Evolutionary conservation across 345 rosid genomes (phyloP).

Genomic region (Gossypium arboreum): DNA sequence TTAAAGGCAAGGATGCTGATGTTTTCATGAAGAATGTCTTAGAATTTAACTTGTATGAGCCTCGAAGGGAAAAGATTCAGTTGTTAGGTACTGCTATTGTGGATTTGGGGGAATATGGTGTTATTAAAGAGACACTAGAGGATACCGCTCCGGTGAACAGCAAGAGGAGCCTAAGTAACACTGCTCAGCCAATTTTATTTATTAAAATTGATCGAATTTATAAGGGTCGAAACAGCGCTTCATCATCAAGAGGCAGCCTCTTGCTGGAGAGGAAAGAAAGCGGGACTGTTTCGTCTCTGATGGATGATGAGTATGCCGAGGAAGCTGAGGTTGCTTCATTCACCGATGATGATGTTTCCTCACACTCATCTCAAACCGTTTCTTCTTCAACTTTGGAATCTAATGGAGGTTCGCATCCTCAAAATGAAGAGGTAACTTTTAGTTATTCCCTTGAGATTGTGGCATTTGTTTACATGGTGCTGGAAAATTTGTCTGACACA

Average conservation of each 20-base stretch:
- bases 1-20: conserved; percentile 51
- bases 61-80: conserved; percentile 81
- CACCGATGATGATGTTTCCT: conserved; percentile 77
- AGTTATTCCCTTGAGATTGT: background rate
- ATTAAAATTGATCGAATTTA: conserved; percentile 53
- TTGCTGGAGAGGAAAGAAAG: conserved; percentile 38
- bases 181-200: conserved; percentile 65
- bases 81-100: conserved; percentile 70
- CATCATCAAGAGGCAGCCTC: conserved; percentile 36
- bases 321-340: conserved; percentile 71
- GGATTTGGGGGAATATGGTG: conserved; percentile 73
- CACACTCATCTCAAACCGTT: conserved; percentile 59
- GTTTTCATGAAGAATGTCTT: conserved; percentile 59
- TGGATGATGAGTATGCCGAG: conserved; percentile 76
- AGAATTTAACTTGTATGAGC: conserved; percentile 78
- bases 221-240: conserved; percentile 38
- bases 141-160: conserved; percentile 63
- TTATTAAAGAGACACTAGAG: conserved; percentile 44
- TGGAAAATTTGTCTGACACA: background rate
- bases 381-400: conserved; percentile 44
- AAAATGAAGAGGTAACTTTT: conserved; percentile 42
- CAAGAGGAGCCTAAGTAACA: conserved; percentile 66
- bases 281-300: conserved; percentile 69
- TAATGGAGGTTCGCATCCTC: conserved; percentile 46
- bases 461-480: background rate